Evolutionary conservation across 202 grass and related monocot genomes (phyloP).

Genomic region (Panicum hallii): DNA sequence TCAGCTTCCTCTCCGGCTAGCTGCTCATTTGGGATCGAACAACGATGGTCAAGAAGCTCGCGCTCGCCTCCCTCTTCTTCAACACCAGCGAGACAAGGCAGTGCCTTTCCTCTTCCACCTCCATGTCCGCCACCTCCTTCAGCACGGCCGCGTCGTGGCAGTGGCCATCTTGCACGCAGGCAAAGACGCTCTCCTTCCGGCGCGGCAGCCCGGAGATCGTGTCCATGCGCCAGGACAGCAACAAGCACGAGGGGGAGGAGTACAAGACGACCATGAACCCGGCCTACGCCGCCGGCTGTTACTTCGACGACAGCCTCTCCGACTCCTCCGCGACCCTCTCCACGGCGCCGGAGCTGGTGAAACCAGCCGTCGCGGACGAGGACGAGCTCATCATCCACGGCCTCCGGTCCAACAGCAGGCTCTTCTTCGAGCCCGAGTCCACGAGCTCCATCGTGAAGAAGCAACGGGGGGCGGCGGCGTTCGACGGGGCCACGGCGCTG

Average conservation of each 20-base stretch:
- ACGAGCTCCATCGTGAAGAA: conserved; percentile 63
- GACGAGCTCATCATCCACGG: conserved; percentile 56
- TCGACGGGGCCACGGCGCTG: conserved; percentile 70
- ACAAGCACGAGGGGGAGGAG: background rate
- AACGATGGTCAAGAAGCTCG: conserved; percentile 62
- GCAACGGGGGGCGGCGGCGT: background rate
- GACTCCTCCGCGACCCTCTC: conserved; percentile 21
- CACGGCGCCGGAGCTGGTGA: background rate
- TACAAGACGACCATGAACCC: conserved; percentile 49
- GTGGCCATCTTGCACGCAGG: conserved; percentile 72
- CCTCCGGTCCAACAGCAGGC: conserved; percentile 58
- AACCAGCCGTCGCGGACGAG: background rate
- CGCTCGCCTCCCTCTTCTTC: conserved; percentile 58
- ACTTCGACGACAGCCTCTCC: conserved; percentile 6
- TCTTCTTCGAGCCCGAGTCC: conserved; percentile 69
- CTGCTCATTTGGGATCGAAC: background rate
- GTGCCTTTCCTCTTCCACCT: conserved; percentile 24
- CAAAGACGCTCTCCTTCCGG: conserved; percentile 52
- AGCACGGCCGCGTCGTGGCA: conserved; percentile 42
- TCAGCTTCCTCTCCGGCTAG: background rate
- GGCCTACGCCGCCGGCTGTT: conserved; percentile 42
- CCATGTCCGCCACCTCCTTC: conserved; percentile 34
- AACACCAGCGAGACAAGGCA: conserved; percentile 25
- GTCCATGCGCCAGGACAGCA: conserved; percentile 23
- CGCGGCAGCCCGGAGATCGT: conserved; percentile 18